These are phyloP conservation scores for Spergularia bocconei DNA, from an alignment of 148 eudicot species.

Conservation along the genomic window DNA sequence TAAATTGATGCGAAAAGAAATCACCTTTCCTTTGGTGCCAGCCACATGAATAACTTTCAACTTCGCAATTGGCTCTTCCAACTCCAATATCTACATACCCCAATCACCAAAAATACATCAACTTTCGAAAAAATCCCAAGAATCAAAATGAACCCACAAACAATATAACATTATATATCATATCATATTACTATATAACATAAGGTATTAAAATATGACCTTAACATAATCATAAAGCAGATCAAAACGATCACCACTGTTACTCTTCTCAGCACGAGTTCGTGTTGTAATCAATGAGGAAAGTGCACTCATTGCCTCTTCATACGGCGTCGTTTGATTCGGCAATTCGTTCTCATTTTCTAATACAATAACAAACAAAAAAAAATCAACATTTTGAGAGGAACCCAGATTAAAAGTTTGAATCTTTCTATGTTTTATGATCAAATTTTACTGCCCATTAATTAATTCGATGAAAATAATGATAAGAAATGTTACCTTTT, in stretches of 20 bases:
- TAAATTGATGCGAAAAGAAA: not conserved
- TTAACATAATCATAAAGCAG: constrained; percentile 66
- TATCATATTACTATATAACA: not conserved
- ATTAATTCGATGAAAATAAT: not conserved
- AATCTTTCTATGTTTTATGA: not conserved
- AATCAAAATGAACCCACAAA: not conserved
- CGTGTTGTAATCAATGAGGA: constrained; percentile 80
- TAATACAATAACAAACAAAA: not conserved
- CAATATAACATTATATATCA: not conserved
- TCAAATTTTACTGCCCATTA: not conserved
- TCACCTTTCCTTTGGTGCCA: constrained; percentile 96
- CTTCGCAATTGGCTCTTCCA: constrained; percentile 75
- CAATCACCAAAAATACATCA: not conserved
- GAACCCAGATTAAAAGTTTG: constrained; percentile 13
- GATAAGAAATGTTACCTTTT: constrained; percentile 19
- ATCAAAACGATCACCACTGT: constrained; percentile 66
- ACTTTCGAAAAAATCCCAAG: not conserved
- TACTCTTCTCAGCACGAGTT: constrained; percentile 75
- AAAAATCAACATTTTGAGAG: not conserved
- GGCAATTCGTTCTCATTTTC: constrained; percentile 39
- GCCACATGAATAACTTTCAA: constrained; percentile 96
- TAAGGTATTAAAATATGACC: constrained; percentile 31
- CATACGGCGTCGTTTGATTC: constrained; percentile 31
- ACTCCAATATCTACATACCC: constrained; percentile 65
- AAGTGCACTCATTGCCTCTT: constrained; percentile 77